Percentiles rank a stretch among this genome's conserved stretches.
Conservation (phyloP, 768 basidiomycete genomes). For the Amanita subjunquillea region DNA sequence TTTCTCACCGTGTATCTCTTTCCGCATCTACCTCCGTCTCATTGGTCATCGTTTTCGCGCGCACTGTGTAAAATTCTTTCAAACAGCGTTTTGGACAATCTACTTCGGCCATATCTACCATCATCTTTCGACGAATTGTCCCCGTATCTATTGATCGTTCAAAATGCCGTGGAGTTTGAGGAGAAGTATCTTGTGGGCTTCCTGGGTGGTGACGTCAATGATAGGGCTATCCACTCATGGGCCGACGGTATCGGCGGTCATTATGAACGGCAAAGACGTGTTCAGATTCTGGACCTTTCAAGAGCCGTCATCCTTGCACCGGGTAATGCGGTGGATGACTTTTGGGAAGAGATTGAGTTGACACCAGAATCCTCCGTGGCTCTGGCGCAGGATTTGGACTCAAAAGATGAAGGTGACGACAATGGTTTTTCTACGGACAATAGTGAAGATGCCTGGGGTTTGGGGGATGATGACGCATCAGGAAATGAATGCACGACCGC, state of each 20-base stretch:
- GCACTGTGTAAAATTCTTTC: conserved; percentile 54
- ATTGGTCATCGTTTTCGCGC: conserved; percentile 36
- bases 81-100: conserved; percentile 47
- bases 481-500: conserved; percentile 17
- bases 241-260: conserved; percentile 55
- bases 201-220: conserved; percentile 36
- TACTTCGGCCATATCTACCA: conserved; percentile 66
- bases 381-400: conserved; percentile 18
- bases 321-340: conserved; percentile 27
- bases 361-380: conserved; percentile 19
- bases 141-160: conserved; percentile 46
- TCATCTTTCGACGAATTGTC: conserved; percentile 50
- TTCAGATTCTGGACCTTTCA: conserved; percentile 52
- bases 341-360: conserved; percentile 29
- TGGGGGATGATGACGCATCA: conserved; percentile 22
- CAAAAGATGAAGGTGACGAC: conserved; percentile 6
- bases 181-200: conserved; percentile 36
- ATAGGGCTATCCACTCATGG: conserved; percentile 58
- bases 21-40: conserved; percentile 37
- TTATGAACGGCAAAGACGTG: conserved; percentile 71
- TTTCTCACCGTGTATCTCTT: conserved; percentile 57
- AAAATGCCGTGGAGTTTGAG: conserved; percentile 61
- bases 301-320: conserved; percentile 41
- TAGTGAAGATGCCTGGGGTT: conserved; percentile 22
- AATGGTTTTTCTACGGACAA: not conserved